Base-by-base conservation (phyloP, 176 grass and related monocot species). In the Bolboschoenus planiculmis region DNA sequence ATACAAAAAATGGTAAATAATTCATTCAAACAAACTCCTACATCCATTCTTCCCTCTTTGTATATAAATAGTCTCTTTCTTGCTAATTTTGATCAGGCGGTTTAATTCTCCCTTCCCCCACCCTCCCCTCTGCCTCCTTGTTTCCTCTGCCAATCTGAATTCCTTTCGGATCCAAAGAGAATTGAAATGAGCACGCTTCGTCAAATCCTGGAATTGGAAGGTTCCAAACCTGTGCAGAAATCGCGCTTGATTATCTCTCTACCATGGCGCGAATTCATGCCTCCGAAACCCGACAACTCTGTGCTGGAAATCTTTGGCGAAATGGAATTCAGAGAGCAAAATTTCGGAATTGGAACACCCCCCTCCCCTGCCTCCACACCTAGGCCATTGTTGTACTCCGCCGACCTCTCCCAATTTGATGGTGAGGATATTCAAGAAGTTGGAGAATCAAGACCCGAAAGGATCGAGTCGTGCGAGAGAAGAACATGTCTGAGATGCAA, bases 221-320 rank as follows among this genome's bases (percentile, higher is more conserved):
- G 27, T 13, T 39, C 58, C 36, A 44, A 42, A 16, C 57, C 35
- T 6, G 24, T 60, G 18, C 64, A 79, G 15, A 65, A 78, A 50
- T 36, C 57, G 16, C 43, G 73, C 40, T n/a, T 85, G 36, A 65
- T 18, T 15, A 33, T 64, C 75, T 56, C 58, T 42, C 15, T 80
- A 35, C 44, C 84, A 64, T 85, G 84, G 72, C 71, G 35, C 4
- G 36, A 64, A 30, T 62, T 47, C 57, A 47, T 46, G 46, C 57
- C 24, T 78, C 58, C 35, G 7, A 77, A 48, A 40, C 62, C 48
- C 16, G 75, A 80, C 24, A 54, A 55, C 33, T 54, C 75, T 37
- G 56, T 85, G 58, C 26, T 85, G 7, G 88, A 90, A 78, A 83
- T 82, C 80, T 86, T 83, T 18, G 88, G 81, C 36, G 88, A 90